Base-by-base conservation (phyloP, 352 stramenopile species). In the Pythium insidiosum region DNA sequence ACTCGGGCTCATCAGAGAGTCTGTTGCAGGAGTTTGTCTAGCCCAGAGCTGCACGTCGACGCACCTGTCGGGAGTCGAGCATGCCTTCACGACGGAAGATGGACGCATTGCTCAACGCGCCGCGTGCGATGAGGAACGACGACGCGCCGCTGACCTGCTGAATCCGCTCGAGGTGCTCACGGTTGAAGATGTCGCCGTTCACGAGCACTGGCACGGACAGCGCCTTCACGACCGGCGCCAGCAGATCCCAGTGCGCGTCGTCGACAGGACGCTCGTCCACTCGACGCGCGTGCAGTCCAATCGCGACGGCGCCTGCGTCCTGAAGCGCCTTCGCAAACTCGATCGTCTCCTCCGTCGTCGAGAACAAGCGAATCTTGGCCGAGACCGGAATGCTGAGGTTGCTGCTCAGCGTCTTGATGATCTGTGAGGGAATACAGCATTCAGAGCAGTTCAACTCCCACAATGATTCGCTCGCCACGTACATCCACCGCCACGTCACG, bases 131-230 rank as follows among this genome's bases (percentile, higher is more conserved):
- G 49, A 96, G 67, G 31, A 94, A 89, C 16, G 75, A 91, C 16
- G 62, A 72, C 24, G 66, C 74, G 3, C 76, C 74, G 1, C 75
- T 90, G 35, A 72, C 48, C n/a, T 64, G 53, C 11, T 66, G 64
- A 16, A 95, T 63, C 37, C 66, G 70, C 2, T 60, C 47, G 10
- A 95, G 68, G 45, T 93, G 73, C 6, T 84, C 77, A 42, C 82
- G 66, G 20, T 47, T 64, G 40, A 88, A 95, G 13, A 95, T 71
- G 40, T 96, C 85, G n/a, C 85, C 85, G 43, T 96, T 96, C 11
- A 81, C 85, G 9, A 96, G 55, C 21, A 96, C 66, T 23, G 85
- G 85, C 10, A 96, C 74, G 4, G 61, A 68, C 1, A 96, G 38
- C 18, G 83, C 70, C 28, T 74, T 79, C 21, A 85, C 70, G 15